Evolutionary conservation across 495 filamentous ascomycete species (phyloP).

Genomic region (Rusavskia elegans): DNA sequence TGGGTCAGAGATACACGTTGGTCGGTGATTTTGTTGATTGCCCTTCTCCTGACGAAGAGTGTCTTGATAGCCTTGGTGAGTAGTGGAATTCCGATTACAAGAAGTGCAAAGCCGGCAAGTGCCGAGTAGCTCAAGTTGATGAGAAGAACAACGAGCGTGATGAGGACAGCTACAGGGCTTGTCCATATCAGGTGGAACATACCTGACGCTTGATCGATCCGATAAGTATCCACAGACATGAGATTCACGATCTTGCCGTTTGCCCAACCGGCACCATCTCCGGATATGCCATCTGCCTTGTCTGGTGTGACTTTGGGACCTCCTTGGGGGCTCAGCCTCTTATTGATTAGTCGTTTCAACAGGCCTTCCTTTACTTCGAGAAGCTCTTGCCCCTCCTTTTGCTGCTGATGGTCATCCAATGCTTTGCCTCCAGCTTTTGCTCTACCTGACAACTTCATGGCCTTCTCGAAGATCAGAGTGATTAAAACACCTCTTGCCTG

Average conservation of each 20-base stretch:
- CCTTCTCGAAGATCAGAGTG: slow-evolving; percentile 62
- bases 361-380: slow-evolving; percentile 26
- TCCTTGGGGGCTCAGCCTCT: slow-evolving; percentile 22
- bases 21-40: slow-evolving; percentile 86
- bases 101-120: slow-evolving; percentile 69
- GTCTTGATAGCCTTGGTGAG: slow-evolving; percentile 56
- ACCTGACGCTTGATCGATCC: slow-evolving; percentile 68
- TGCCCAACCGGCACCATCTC: slow-evolving; percentile 67
- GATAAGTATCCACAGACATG: slow-evolving; percentile 88
- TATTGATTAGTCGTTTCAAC: slow-evolving; percentile 25
- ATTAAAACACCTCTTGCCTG: slow-evolving; percentile 62
- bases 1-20: slow-evolving; percentile 81
- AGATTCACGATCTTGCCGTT: slow-evolving; percentile 82
- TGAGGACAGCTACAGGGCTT: slow-evolving; percentile 56
- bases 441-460: slow-evolving; percentile 63
- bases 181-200: slow-evolving; percentile 89
- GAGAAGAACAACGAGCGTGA: slow-evolving; percentile 62
- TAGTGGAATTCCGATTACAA: slow-evolving; percentile 60
- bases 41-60: slow-evolving; percentile 52
- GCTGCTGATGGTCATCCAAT: slow-evolving; percentile 21
- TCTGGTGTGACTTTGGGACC: slow-evolving; percentile 16
- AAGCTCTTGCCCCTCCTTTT: slow-evolving; percentile 16
- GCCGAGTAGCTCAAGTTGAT: slow-evolving; percentile 82
- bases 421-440: slow-evolving; percentile 53
- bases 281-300: slow-evolving; percentile 30